Base-by-base conservation (phyloP, 2,329 filamentous ascomycete species). In the Nemania sp. region DNA sequence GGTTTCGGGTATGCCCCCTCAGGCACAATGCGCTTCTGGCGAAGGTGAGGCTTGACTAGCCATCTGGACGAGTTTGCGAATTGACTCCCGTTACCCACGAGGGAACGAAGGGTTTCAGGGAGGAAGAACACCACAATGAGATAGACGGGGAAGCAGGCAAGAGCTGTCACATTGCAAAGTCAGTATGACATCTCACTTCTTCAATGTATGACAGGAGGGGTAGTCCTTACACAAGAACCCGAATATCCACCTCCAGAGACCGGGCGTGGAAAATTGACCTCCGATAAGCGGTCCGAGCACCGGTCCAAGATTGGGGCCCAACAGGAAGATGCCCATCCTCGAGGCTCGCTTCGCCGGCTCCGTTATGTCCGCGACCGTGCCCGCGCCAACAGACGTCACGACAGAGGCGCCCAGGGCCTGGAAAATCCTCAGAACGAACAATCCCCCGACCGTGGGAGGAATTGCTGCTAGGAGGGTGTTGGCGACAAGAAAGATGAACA, bases 221-320 rank as follows among this genome's bases (percentile, higher is more conserved):
- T 18, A n/a, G 39, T 18, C 46, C 60, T 29, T 57, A 69, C 67
- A 71, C 17, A 76, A 63, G 35, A 80, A 78, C 1, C 75, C 78
- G 59, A 80, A 80, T 3, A 76, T 72, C 78, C 78, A 81, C 62
- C 79, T 68, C 79, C 79, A 81, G 4, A 66, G 69, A 1, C 70
- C 63, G 1, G 57, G 57, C 2, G 69, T 68, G 3, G 75, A 73
- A 32, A 80, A 72, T 18, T 71, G 69, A 21, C 78, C 78, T 4
- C 78, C 79, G 2, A 80, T 67, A 0, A 79, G 64, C 0, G 79
- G 79, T 0, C 79, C 79, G 1, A 80, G 63, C 0, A 80, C 73
- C 1, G 78, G 79, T 1, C 79, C 78, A 2, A 79, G 70, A 12
- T 80, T 75, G 4, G 78, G 78, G 0, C 78, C 78, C 37, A 81